A percentile compares a stretch with the other conserved stretches of the same genome.
These are phyloP conservation scores for Mycena crocata DNA, from an alignment of 768 basidiomycete genomes.

Conservation along the genomic window DNA sequence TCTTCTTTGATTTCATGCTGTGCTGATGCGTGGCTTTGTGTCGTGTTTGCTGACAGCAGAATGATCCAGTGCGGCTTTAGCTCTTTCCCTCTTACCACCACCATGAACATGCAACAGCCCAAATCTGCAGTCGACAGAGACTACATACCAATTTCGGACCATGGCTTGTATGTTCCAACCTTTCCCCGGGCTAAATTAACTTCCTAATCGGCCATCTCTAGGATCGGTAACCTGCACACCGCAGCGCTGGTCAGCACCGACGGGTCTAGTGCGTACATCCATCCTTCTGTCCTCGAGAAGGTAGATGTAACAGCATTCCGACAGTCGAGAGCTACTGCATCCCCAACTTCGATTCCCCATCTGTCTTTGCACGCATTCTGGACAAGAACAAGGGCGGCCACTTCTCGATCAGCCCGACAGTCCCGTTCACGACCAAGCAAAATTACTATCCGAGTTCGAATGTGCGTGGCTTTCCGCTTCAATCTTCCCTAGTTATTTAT, in stretches of 20 bases:
- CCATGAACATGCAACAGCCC: slow-evolving; percentile 68
- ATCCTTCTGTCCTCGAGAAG: not conserved
- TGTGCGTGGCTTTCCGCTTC: slow-evolving; percentile 49
- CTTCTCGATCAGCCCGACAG: slow-evolving; percentile 85
- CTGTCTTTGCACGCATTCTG: slow-evolving; percentile 89
- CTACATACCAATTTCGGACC: slow-evolving; percentile 82
- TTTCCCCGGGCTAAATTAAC: not conserved
- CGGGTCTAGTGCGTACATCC: slow-evolving; percentile 71
- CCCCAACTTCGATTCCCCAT: slow-evolving; percentile 94
- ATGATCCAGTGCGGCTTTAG: not conserved
- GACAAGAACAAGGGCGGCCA: slow-evolving; percentile 95
- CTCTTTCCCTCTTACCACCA: not conserved
- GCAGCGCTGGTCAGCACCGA: slow-evolving; percentile 87
- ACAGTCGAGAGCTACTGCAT: slow-evolving; percentile 93
- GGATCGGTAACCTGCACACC: slow-evolving; percentile 87
- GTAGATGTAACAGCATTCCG: not conserved
- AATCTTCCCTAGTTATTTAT: slow-evolving; percentile 31
- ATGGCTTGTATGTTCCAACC: slow-evolving; percentile 70
- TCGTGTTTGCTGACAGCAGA: too few relatives aligned
- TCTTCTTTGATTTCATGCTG: too few relatives aligned
- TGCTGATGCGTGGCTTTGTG: too few relatives aligned
- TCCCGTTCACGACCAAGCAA: slow-evolving; percentile 80
- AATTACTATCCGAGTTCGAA: slow-evolving; percentile 87
- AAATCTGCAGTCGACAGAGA: slow-evolving; percentile 61
- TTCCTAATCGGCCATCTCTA: slow-evolving; percentile 38